Percentiles rank a stretch among this genome's conserved stretches.
These are phyloP conservation scores for Psilocybe cyanescens DNA, from an alignment of 768 basidiomycete species.

Conservation along the genomic window DNA sequence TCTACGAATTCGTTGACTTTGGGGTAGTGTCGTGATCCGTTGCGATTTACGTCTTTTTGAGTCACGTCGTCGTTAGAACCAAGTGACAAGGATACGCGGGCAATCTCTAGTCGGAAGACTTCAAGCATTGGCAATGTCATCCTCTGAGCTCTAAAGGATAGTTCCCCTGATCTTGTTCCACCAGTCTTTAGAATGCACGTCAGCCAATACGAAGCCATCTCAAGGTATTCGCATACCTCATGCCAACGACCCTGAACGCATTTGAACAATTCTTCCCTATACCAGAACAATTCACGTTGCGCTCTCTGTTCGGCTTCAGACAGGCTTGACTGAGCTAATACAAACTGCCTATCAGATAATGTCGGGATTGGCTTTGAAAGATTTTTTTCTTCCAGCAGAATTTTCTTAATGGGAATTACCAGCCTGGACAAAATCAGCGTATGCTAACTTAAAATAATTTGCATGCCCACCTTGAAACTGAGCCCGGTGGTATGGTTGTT, in stretches of 20 bases:
- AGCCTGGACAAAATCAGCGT: conserved; percentile 42
- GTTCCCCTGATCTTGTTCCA: conserved; percentile 72
- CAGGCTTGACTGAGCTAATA: conserved; percentile 76
- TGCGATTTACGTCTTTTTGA: conserved; percentile 18
- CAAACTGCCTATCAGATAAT: conserved; percentile 88
- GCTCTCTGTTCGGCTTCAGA: conserved; percentile 59
- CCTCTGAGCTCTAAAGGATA: conserved; percentile 78
- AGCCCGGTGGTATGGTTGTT: conserved; percentile 83
- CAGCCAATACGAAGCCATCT: neutral
- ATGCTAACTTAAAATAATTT: neutral
- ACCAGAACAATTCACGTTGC: conserved; percentile 93
- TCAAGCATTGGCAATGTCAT: conserved; percentile 84
- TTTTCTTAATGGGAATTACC: conserved; percentile 72
- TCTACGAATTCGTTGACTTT: conserved; percentile 66
- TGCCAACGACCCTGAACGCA: conserved; percentile 75
- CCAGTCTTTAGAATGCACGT: conserved; percentile 58
- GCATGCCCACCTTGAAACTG: conserved; percentile 69
- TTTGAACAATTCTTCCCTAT: conserved; percentile 85
- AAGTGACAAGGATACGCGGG: conserved; percentile 61
- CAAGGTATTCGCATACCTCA: conserved; percentile 60
- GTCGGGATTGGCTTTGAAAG: conserved; percentile 79
- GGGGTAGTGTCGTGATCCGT: conserved; percentile 51
- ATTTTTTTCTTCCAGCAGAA: conserved; percentile 60
- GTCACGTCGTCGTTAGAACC: conserved; percentile 28
- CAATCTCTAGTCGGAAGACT: conserved; percentile 68